These are phyloP conservation scores for Lodderomyces margitis DNA, from an alignment of 1,139 yeast species.

Conservation along the genomic window DNA sequence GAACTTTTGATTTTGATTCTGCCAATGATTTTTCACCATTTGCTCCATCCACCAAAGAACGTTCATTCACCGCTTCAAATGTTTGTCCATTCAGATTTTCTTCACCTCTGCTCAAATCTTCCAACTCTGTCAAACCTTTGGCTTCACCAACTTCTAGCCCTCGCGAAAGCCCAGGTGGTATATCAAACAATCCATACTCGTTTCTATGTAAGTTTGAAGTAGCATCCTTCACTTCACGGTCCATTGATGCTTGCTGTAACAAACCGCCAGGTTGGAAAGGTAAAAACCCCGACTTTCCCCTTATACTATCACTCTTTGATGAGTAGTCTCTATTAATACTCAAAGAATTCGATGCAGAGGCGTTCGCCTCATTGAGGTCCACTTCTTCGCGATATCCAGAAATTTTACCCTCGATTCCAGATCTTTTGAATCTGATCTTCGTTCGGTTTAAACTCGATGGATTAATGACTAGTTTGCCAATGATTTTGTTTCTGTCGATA, in stretches of 20 bases:
- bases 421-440: slow-evolving; percentile 58
- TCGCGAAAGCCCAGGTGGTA: slow-evolving; percentile 78
- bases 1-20: slow-evolving; percentile 11
- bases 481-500: slow-evolving; percentile 28
- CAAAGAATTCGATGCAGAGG: slow-evolving; percentile 56
- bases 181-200: slow-evolving; percentile 70
- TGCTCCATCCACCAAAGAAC: neutral
- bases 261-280: slow-evolving; percentile 97
- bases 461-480: slow-evolving; percentile 42
- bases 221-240: slow-evolving; percentile 26
- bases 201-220: slow-evolving; percentile 61
- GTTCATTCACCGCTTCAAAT: neutral
- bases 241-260: slow-evolving; percentile 31
- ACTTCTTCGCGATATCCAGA: slow-evolving; percentile 59
- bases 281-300: slow-evolving; percentile 71
- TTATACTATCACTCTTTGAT: slow-evolving; percentile 57
- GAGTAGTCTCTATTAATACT: slow-evolving; percentile 70
- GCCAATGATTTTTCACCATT: slow-evolving; percentile 4
- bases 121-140: slow-evolving; percentile 10
- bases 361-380: slow-evolving; percentile 52
- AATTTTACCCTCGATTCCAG: slow-evolving; percentile 74
- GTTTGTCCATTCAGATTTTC: slow-evolving; percentile 10
- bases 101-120: slow-evolving; percentile 18
- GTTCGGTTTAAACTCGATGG: slow-evolving; percentile 60
- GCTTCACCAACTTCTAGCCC: slow-evolving; percentile 47